Evolutionary conservation across 129 eudicot genomes (phyloP).

Genomic region (Lonicera japonica): DNA sequence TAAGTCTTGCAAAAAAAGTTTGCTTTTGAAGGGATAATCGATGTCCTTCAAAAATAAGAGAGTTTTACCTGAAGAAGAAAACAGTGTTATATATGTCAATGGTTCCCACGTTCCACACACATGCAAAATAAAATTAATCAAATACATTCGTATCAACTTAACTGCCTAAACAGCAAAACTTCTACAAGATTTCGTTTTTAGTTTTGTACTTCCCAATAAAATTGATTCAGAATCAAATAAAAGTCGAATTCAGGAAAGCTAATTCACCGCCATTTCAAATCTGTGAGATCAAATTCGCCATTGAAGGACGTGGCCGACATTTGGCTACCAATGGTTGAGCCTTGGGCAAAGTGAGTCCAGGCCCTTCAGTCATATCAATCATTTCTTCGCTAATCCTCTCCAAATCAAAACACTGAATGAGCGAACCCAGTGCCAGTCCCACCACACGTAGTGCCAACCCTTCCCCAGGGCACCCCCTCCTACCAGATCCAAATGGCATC

Average conservation of each 20-base stretch:
- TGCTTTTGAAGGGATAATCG: too few species aligned
- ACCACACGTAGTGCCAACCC: slow-evolving; percentile 24
- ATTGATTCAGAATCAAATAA: too few species aligned
- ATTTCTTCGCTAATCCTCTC: slow-evolving; percentile 24
- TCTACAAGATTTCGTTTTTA: too few species aligned
- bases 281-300: slow-evolving; percentile 14
- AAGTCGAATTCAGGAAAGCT: background rate
- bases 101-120: too few species aligned
- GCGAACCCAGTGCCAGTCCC: slow-evolving; percentile 27
- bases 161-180: too few species aligned
- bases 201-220: too few species aligned
- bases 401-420: slow-evolving; percentile 56
- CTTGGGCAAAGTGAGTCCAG: slow-evolving; percentile 31
- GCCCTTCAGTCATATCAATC: slow-evolving; percentile 32
- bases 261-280: slow-evolving; percentile 1
- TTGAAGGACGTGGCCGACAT: slow-evolving; percentile 19
- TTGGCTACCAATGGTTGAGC: slow-evolving; percentile 24
- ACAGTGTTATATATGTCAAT: too few species aligned
- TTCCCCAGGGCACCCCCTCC: slow-evolving; percentile 40
- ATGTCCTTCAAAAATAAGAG: too few species aligned
- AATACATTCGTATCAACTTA: too few species aligned
- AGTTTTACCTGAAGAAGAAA: too few species aligned
- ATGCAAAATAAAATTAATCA: too few species aligned
- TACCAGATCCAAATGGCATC: slow-evolving; percentile 47
- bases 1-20: too few species aligned